Evolutionary conservation across 352 stramenopile species (phyloP).

Genomic region (Phytopythium sindhum): DNA sequence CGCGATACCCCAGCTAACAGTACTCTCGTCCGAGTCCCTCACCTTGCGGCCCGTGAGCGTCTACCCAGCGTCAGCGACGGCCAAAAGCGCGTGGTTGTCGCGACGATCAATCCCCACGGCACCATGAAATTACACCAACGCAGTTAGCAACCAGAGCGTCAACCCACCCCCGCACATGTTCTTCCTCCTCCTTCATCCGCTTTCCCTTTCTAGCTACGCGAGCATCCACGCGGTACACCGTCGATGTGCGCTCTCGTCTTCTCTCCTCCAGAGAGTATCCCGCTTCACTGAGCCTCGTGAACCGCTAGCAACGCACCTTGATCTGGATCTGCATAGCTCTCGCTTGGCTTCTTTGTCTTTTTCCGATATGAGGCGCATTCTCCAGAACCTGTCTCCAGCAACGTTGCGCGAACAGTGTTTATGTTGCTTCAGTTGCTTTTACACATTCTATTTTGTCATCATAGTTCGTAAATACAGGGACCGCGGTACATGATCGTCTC

Average conservation of each 20-base stretch:
- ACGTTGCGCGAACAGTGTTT: slow-evolving; percentile 4
- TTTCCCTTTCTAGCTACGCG: no score
- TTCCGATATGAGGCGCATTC: background rate
- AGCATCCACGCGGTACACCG: no score
- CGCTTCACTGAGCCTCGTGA: background rate
- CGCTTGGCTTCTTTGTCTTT: slow-evolving; percentile 4
- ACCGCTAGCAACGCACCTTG: slow-evolving; percentile 32
- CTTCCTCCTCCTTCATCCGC: no score
- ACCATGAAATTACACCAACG: background rate
- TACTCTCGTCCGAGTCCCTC: background rate
- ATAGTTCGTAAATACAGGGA: background rate
- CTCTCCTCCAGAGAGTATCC: background rate
- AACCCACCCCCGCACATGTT: no score
- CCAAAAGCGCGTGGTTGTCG: background rate
- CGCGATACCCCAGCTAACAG: no score
- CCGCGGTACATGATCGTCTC: background rate
- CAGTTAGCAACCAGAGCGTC: background rate
- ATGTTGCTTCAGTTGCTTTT: background rate
- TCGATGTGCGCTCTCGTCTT: no score
- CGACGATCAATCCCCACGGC: background rate
- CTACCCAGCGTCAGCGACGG: slow-evolving; percentile 23
- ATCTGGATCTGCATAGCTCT: slow-evolving; percentile 81
- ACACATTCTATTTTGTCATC: background rate
- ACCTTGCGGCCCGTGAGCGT: slow-evolving; percentile 85
- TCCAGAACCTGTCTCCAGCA: background rate